Conservation (phyloP, 441 rosid genomes). For the Erodium chrysanthum region DNA sequence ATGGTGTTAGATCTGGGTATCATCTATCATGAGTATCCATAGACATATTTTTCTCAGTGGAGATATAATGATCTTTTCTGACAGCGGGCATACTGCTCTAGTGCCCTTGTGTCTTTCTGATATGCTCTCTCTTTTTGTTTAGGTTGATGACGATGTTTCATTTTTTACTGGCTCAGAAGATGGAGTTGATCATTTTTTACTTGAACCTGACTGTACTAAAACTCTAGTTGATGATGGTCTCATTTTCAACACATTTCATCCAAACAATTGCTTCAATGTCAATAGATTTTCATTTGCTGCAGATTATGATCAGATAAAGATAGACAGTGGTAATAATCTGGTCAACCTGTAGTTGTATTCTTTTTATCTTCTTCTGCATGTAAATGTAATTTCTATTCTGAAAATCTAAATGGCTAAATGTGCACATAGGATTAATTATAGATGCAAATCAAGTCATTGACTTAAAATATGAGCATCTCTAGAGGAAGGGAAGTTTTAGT, state of each 20-base stretch:
- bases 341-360: background rate
- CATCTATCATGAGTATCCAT: background rate
- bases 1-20: background rate
- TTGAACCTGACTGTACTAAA: constrained; percentile 2
- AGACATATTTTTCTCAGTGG: background rate
- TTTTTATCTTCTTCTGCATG: background rate
- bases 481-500: background rate
- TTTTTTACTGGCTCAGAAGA: background rate
- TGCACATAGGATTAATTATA: background rate
- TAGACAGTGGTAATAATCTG: constrained; percentile 1
- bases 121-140: background rate
- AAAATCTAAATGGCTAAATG: background rate
- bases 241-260: constrained; percentile 1
- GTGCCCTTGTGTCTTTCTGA: background rate
- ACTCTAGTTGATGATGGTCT: constrained; percentile 2
- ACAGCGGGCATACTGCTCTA: constrained; percentile 1
- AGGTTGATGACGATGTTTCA: constrained; percentile 6
- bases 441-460: background rate
- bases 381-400: background rate
- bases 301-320: constrained; percentile 3
- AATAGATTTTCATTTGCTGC: constrained; percentile 5
- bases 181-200: constrained; percentile 4
- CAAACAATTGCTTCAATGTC: constrained; percentile 2
- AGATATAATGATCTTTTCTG: background rate
- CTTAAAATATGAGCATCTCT: background rate